These are phyloP conservation scores for Ganoderma meredithae DNA, from an alignment of 1,284 basidiomycete genomes.

Conservation along the genomic window DNA sequence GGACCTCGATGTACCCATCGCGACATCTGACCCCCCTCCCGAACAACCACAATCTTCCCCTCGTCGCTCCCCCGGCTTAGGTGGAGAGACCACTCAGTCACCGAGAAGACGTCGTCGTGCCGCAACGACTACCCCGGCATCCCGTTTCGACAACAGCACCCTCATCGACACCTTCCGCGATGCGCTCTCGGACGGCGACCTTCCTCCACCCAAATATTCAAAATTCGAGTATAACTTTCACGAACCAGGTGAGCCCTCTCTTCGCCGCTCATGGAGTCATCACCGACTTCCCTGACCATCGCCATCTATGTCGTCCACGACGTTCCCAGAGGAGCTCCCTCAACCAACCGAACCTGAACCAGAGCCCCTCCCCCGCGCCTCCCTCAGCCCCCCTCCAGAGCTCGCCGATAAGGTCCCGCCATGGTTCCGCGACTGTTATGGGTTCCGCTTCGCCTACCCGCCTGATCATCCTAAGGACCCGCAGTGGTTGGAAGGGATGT, in stretches of 20 bases:
- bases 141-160: neutral
- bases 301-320: neutral
- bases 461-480: slow-evolving; percentile 16
- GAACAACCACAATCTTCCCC: neutral
- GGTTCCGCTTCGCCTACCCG: slow-evolving; percentile 18
- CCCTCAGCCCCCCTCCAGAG: slow-evolving; percentile 3
- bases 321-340: slow-evolving; percentile 6
- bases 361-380: neutral
- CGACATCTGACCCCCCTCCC: slow-evolving; percentile 9
- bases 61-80: slow-evolving; percentile 1
- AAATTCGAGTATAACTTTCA: neutral
- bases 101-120: neutral
- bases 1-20: slow-evolving; percentile 14
- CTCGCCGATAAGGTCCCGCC: neutral
- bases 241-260: neutral
- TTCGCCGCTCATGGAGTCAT: neutral
- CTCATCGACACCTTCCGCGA: slow-evolving; percentile 6
- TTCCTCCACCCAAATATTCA: neutral
- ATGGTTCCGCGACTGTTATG: slow-evolving; percentile 8
- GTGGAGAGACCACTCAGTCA: neutral
- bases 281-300: neutral
- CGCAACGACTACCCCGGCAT: neutral
- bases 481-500: slow-evolving; percentile 22
- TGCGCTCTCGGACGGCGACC: slow-evolving; percentile 5
- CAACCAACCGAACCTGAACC: neutral